Evolutionary conservation across 805 yeast genomes (phyloP).

Genomic region (Ascoidea rubescens): DNA sequence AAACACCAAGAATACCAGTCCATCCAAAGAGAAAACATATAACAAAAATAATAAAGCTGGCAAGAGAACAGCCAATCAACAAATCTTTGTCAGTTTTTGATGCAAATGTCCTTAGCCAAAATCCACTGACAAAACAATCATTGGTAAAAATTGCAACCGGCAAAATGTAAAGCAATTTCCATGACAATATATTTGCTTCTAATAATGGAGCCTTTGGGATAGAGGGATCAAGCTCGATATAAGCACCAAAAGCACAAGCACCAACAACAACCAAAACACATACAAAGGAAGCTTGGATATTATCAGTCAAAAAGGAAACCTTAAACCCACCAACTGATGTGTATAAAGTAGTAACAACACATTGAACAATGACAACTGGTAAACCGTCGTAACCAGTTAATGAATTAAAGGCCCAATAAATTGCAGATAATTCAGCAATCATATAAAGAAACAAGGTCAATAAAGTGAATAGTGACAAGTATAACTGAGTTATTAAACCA

Average conservation of each 20-base stretch:
- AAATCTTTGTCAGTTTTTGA: slow-evolving; percentile 66
- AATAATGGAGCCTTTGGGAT: slow-evolving; percentile 55
- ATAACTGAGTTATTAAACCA: slow-evolving; percentile 60
- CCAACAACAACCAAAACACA: slow-evolving; percentile 54
- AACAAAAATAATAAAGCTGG: slow-evolving; percentile 49
- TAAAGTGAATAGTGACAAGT: slow-evolving; percentile 69
- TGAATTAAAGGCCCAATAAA: slow-evolving; percentile 62
- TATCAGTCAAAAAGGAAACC: slow-evolving; percentile 79
- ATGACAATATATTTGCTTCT: slow-evolving; percentile 59
- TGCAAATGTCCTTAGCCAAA: slow-evolving; percentile 92
- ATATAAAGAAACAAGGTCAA: slow-evolving; percentile 75
- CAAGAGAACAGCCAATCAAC: slow-evolving; percentile 60
- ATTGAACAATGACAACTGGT: slow-evolving; percentile 73
- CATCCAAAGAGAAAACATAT: slow-evolving; percentile 64
- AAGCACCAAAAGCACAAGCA: slow-evolving; percentile 64
- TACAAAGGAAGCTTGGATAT: slow-evolving; percentile 69
- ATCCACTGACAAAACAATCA: slow-evolving; percentile 81
- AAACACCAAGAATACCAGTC: slow-evolving; percentile 79
- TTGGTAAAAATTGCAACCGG: slow-evolving; percentile 81
- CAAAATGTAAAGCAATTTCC: slow-evolving; percentile 80
- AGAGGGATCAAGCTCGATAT: slow-evolving; percentile 46
- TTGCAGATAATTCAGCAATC: slow-evolving; percentile 77
- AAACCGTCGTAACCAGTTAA: slow-evolving; percentile 69
- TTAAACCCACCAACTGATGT: slow-evolving; percentile 83
- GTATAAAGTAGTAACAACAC: slow-evolving; percentile 76